Percentiles rank a stretch among this genome's conserved stretches.
Evolutionary conservation across 768 basidiomycete species (phyloP).

Genomic region (Boletus fagicola): DNA sequence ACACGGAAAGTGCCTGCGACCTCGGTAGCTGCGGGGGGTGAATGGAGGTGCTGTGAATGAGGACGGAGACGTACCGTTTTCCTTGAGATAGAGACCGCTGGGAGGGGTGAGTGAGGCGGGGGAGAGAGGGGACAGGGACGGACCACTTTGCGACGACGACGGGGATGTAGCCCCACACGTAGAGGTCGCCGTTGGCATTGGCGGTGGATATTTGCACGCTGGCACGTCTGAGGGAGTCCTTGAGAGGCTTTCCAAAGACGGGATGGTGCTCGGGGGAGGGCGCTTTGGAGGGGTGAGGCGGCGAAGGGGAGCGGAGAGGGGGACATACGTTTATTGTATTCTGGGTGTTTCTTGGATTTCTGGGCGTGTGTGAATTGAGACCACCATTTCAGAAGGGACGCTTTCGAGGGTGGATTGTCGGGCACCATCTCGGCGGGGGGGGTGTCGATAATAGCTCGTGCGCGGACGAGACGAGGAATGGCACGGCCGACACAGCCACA

Average conservation of each 20-base stretch:
- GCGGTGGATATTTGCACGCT: slow-evolving; percentile 93
- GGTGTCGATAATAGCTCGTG: no score
- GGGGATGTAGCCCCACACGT: slow-evolving; percentile 93
- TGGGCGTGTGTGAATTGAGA: slow-evolving; percentile 68
- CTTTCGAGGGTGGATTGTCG: slow-evolving; percentile 43
- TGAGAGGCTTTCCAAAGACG: slow-evolving; percentile 85
- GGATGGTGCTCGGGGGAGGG: slow-evolving; percentile 40
- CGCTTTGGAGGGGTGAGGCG: slow-evolving; percentile 9
- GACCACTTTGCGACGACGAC: slow-evolving; percentile 98
- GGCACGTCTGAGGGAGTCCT: slow-evolving; percentile 81
- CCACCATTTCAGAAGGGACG: slow-evolving; percentile 80
- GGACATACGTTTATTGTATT: slow-evolving; percentile 41
- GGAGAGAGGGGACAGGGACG: slow-evolving; percentile 24
- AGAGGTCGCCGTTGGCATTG: slow-evolving; percentile 75
- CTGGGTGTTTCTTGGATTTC: slow-evolving; percentile 56
- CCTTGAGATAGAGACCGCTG: slow-evolving; percentile 92
- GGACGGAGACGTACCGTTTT: slow-evolving; percentile 60
- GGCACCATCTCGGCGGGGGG: slow-evolving; percentile 25
- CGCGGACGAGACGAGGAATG: no score
- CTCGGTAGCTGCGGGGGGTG: slow-evolving; percentile 64
- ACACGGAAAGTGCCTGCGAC: slow-evolving; percentile 93
- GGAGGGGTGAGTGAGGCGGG: slow-evolving; percentile 5
- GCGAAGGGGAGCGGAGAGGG: background rate
- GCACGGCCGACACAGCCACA: slow-evolving; percentile 15
- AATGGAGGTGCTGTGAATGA: background rate